phyloP scores from a whole-genome alignment of 768 basidiomycete genomes.

The Termitomyces eurrhizus region DNA sequence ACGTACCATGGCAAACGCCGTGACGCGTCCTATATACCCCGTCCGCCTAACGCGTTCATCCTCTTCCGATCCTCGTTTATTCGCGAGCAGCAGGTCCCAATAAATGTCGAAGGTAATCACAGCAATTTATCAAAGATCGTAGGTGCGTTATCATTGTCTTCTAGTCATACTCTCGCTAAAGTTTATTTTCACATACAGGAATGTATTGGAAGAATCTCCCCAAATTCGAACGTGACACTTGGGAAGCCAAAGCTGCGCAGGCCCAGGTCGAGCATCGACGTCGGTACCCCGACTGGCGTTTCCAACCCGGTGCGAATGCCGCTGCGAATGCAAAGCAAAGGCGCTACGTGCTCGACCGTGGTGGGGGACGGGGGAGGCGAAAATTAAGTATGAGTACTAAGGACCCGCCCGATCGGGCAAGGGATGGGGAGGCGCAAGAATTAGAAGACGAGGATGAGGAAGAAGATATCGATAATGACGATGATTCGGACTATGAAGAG shows the following conservation, averaged over 20 bases:
- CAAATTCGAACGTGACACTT: slow-evolving; percentile 60
- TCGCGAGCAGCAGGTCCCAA: slow-evolving; percentile 66
- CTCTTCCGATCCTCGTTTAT: slow-evolving; percentile 83
- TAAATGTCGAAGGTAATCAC: slow-evolving; percentile 75
- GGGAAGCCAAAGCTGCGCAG: slow-evolving; percentile 68
- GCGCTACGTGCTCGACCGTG: slow-evolving; percentile 13
- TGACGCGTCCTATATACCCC: slow-evolving; percentile 73
- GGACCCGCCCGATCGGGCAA: neutral
- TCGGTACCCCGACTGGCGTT: slow-evolving; percentile 80
- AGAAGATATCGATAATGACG: neutral
- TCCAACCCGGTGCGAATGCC: slow-evolving; percentile 56
- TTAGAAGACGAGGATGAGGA: neutral
- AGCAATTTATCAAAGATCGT: slow-evolving; percentile 80
- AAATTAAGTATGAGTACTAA: neutral
- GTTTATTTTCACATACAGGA: slow-evolving; percentile 33
- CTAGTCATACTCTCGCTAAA: neutral
- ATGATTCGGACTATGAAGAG: neutral
- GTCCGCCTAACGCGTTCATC: slow-evolving; percentile 83
- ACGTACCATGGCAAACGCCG: slow-evolving; percentile 49
- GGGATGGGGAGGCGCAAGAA: neutral
- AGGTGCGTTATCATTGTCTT: slow-evolving; percentile 34
- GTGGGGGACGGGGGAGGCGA: neutral
- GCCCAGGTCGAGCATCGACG: slow-evolving; percentile 73
- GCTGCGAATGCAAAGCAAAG: slow-evolving; percentile 23
- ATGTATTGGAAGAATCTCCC: slow-evolving; percentile 73